Evolutionary conservation across 2,329 filamentous ascomycete species (phyloP), one percentile per base, ranked within the genome.

Genomic region (Calonectria pteridis): DNA sequence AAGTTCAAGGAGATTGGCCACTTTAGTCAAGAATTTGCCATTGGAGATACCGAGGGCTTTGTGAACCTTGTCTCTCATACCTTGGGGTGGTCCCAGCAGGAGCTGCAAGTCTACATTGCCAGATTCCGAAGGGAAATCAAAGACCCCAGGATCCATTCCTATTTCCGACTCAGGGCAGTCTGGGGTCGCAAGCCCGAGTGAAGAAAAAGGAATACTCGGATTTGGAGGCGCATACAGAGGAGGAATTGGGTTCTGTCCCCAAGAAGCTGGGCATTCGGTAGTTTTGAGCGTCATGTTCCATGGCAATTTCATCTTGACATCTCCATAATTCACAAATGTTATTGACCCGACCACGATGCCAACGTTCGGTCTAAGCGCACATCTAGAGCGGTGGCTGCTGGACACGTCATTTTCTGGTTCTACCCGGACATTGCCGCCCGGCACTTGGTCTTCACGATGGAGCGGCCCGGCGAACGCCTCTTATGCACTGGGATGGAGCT

Each of bases 51-150:
- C 1, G 71, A 73, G n/a, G 73, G 73, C 2, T 51, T 75, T 10
- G 14, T 75, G 4, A 49, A 28, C 16, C 68, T 75, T 33, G 67
- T 65, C 31, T 58, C 62, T 2, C 62, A 62, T 18, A 20, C 82
- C 26, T 72, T 81, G 6, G 82, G 83, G 13, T 85, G 84, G 84
- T 76, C 77, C 4, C 73, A 71, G 16, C 77, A 82, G 37, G 79
- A 85, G 59, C 78, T 84, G 1, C 71, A 80, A 9, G 77, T 81
- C 10, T 85, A 83, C 49, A 79, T 84, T 31, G 82, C 79, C 4
- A 78, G 81, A 18, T 77, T 84, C 13, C 80, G 81, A n/a, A 79
- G 80, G 18, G 81, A 82, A 62, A 69, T 82, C 14, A 73, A 79
- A 2, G 72, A 76, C 16, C 75, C 70, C 10, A 79, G 78, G 65